Evolutionary conservation across 2,329 filamentous ascomycete species (phyloP).

Genomic region (Aquanectria penicillioides): DNA sequence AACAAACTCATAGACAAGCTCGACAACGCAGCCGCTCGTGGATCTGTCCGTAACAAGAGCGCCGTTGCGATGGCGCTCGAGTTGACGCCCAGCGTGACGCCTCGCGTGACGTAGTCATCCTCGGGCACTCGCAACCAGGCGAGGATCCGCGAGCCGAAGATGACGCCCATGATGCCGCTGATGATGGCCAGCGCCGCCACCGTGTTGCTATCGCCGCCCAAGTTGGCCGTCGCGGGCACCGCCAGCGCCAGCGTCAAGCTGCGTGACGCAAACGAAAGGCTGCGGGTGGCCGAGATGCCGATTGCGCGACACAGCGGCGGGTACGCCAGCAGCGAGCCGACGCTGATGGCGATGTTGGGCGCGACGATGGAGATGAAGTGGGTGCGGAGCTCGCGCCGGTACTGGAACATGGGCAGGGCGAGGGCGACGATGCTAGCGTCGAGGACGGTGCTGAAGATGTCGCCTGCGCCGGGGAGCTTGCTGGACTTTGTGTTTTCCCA

Average conservation of each 20-base stretch:
- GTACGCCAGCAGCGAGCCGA: constrained; percentile 66
- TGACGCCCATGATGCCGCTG: constrained; percentile 67
- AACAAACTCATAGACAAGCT: constrained; percentile 70
- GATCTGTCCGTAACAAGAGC: constrained; percentile 64
- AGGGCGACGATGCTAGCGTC: constrained; percentile 69
- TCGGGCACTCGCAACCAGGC: constrained; percentile 62
- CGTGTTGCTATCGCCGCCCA: constrained; percentile 66
- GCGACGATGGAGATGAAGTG: constrained; percentile 65
- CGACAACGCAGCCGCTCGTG: constrained; percentile 67
- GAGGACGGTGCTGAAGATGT: constrained; percentile 63
- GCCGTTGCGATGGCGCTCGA: constrained; percentile 69
- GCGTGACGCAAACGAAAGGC: constrained; percentile 65
- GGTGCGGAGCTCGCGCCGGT: constrained; percentile 63
- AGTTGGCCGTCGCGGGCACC: constrained; percentile 63
- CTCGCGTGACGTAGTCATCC: constrained; percentile 72
- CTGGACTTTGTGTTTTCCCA: constrained; percentile 51
- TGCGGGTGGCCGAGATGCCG: constrained; percentile 62
- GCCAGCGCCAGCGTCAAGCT: constrained; percentile 70
- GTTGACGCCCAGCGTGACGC: constrained; percentile 69
- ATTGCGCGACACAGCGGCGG: constrained; percentile 63
- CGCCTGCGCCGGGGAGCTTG: constrained; percentile 62
- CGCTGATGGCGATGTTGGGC: constrained; percentile 61
- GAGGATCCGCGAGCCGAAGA: constrained; percentile 63
- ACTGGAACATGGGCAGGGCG: constrained; percentile 70
- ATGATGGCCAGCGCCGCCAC: constrained; percentile 67